These are phyloP conservation scores for Lotus japonicus DNA, from an alignment of 306 rosid species.

Conservation along the genomic window DNA sequence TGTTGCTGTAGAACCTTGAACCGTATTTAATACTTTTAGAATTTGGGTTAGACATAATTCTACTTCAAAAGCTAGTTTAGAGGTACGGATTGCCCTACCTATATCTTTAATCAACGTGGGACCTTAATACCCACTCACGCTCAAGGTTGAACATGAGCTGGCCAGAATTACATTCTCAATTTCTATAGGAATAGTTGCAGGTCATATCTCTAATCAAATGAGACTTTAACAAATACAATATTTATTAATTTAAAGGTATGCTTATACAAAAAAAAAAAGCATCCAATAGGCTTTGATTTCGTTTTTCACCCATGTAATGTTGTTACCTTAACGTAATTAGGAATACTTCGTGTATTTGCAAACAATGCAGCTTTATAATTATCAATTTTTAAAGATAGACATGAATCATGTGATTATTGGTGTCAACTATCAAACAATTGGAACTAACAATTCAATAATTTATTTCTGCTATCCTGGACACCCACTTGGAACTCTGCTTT, in stretches of 20 bases:
- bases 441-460: neutral
- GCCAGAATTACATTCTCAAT: too few species aligned
- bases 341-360: constrained; percentile 2
- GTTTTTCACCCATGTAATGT: neutral
- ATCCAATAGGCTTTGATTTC: neutral
- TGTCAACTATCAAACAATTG: neutral
- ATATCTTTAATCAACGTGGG: too few species aligned
- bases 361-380: neutral
- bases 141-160: too few species aligned
- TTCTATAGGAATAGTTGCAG: too few species aligned
- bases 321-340: neutral
- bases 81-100: too few species aligned
- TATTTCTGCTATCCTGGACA: neutral
- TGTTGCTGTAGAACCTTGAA: neutral
- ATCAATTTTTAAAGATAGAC: neutral
- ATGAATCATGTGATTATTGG: neutral
- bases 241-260: too few species aligned
- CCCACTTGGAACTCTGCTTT: neutral
- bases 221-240: too few species aligned
- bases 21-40: neutral
- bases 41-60: too few species aligned
- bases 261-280: neutral
- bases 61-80: too few species aligned
- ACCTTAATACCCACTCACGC: too few species aligned
- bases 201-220: too few species aligned